Evolutionary conservation across 2,329 filamentous ascomycete species (phyloP), one percentile per base, ranked within the genome.

Genomic region (Endothia cerciana): DNA sequence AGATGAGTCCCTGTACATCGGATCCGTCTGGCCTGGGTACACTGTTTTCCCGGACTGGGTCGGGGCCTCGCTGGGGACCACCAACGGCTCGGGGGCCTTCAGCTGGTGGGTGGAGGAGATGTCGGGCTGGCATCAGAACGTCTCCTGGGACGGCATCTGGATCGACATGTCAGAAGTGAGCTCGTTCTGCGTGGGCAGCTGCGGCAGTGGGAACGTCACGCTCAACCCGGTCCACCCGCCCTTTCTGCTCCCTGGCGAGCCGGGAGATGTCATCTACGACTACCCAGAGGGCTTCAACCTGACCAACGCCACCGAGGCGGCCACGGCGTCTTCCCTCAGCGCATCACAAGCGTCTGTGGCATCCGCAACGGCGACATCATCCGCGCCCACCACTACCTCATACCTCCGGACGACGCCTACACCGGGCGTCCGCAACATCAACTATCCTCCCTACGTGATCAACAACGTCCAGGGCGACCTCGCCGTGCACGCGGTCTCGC

Each of bases 391-490:
- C 0, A 77, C 79, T 0, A 77, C 78, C 0, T 77, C 76, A 17
- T 89, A 87, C 71, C 74, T 87, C 59, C 82, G 84, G 4, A 87
- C 85, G 0, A 88, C 81, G 0, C 86, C 88, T 1, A 90, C 87
- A 0, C 81, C 85, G 0, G 89, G 88, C 1, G 79, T 81, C 15
- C 85, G 91, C 25, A 84, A 93, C 71, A 77, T 94, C 65, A 87
- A 93, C 72, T 83, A 89, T 71, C 92, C 92, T 28, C 90, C 91
- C 2, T 95, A 94, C 72, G 85, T 87, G 6, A 89, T 94, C 73
- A 88, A 93, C 74, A 86, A 94, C 74, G 85, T 88, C 49, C 84
- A 91, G 53, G 91, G 90, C 19, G 90, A 92, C 72, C 82, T 94
- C 28, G 89, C 87, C 19, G 87, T 89, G 2, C 87, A 92, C 71